These are phyloP conservation scores for Aspergillus sp. DNA, from an alignment of 2,329 filamentous ascomycete species.

Conservation along the genomic window DNA sequence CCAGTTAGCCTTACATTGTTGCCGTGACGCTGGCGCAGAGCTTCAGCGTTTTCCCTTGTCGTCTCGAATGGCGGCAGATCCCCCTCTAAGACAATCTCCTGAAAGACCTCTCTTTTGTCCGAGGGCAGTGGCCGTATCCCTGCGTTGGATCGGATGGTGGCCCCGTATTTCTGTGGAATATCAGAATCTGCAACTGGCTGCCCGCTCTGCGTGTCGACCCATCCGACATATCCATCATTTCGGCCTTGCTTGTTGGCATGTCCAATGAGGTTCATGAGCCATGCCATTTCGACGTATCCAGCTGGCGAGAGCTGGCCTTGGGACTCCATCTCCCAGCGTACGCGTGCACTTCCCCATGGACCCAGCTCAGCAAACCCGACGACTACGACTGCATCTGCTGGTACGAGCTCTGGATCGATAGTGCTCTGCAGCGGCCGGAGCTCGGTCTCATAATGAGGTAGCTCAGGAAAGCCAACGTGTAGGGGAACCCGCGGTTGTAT, in stretches of 20 bases:
- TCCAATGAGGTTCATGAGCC: conserved; percentile 3
- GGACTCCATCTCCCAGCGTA: conserved; percentile 10
- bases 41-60: background rate
- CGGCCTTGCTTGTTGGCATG: background rate
- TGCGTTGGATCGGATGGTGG: conserved; percentile 76
- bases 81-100: conserved; percentile 92
- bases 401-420: background rate
- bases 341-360: conserved; percentile 1
- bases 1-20: background rate
- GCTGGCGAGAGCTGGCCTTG: background rate
- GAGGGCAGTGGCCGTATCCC: conserved; percentile 95
- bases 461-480: background rate
- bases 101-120: conserved; percentile 91
- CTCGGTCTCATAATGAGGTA: background rate
- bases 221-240: background rate
- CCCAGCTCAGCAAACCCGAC: conserved; percentile 5
- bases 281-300: conserved; percentile 5
- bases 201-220: background rate
- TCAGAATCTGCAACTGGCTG: background rate
- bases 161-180: background rate
- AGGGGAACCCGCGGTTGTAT: background rate
- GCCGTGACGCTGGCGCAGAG: background rate
- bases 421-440: background rate
- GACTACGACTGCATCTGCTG: background rate
- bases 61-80: conserved; percentile 78